Evolutionary conservation across 345 rosid genomes (phyloP).

Genomic region (Arabis hirsuta): DNA sequence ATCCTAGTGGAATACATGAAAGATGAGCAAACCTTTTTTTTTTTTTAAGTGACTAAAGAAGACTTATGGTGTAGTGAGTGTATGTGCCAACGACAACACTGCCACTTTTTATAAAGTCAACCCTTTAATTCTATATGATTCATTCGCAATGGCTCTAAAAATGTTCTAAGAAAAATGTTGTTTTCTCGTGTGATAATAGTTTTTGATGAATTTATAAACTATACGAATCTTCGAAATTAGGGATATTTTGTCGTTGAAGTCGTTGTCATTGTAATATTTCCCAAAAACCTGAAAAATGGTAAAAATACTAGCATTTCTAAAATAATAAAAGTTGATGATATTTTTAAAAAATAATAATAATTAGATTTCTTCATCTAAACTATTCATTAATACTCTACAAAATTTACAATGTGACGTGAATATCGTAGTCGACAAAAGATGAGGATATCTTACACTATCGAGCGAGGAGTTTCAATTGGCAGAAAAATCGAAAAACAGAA

Average conservation of each 20-base stretch:
- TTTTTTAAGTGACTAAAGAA: not conserved
- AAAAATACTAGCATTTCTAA: not conserved
- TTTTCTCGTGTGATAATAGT: not conserved
- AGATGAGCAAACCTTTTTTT: constrained; percentile 1
- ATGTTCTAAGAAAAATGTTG: not conserved
- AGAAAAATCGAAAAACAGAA: no score
- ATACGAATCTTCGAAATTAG: not conserved
- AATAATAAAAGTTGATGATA: not conserved
- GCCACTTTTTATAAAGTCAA: constrained; percentile 43
- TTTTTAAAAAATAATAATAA: not conserved
- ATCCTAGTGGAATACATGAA: constrained; percentile 44
- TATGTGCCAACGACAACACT: constrained; percentile 42
- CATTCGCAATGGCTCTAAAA: constrained; percentile 10
- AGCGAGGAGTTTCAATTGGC: no score
- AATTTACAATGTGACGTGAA: not conserved
- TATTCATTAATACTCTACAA: not conserved
- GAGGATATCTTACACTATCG: no score
- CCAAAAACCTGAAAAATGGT: constrained; percentile 6
- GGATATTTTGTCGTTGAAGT: not conserved
- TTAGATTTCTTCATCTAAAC: not conserved
- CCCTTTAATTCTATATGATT: constrained; percentile 11
- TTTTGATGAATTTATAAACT: not conserved
- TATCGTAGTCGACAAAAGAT: not conserved
- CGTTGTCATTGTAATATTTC: not conserved
- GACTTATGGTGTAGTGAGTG: constrained; percentile 35